Evolutionary conservation across 305 asterid species (phyloP).

Genomic region (Rubia tinctorum): DNA sequence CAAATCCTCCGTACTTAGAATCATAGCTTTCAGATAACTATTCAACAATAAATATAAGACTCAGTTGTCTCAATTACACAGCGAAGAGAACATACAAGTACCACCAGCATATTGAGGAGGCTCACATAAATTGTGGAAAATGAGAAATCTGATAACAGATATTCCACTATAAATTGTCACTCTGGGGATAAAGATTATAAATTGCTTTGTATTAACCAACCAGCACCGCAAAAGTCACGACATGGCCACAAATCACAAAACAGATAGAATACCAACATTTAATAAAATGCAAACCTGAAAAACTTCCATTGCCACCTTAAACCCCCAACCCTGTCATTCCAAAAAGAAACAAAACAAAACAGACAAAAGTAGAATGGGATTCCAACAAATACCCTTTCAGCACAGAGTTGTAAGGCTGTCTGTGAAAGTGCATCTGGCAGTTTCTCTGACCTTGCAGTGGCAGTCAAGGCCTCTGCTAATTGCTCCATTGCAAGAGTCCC

Average conservation of each 20-base stretch:
- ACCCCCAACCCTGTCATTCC: background rate
- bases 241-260: background rate
- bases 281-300: background rate
- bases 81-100: background rate
- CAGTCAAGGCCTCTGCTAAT: constrained; percentile 73
- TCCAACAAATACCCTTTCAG: constrained; percentile 57
- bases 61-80: constrained; percentile 4
- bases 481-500: constrained; percentile 87
- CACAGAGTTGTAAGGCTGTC: constrained; percentile 62
- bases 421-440: constrained; percentile 63
- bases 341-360: background rate
- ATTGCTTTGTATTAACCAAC: background rate
- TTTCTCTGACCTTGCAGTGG: constrained; percentile 53
- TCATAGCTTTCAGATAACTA: constrained; percentile 78
- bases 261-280: background rate
- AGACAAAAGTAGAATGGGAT: background rate
- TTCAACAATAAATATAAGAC: constrained; percentile 17
- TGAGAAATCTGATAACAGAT: background rate
- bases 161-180: background rate
- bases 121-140: background rate
- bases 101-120: background rate
- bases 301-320: background rate
- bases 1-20: constrained; percentile 79
- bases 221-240: too few relatives aligned
- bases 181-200: background rate